Percentiles rank a stretch among this genome's conserved stretches.
phyloP scores from a whole-genome alignment of 2,329 filamentous ascomycete species.

The Pseudomassariella vexata region DNA sequence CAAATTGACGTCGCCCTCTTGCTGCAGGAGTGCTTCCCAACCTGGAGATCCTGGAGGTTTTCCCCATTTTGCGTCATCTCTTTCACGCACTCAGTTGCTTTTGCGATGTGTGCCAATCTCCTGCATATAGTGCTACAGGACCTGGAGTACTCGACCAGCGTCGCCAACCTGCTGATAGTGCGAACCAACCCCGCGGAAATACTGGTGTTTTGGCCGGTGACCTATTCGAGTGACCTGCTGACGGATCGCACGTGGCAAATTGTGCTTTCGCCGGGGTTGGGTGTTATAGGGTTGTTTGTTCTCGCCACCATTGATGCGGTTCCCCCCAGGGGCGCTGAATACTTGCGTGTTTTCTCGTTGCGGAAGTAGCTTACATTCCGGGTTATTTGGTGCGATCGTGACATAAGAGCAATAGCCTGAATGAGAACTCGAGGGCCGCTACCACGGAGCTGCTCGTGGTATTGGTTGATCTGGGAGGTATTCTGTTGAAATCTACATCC shows the following conservation, averaged over 20 bases:
- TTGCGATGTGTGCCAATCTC: constrained; percentile 35
- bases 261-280: constrained; percentile 25
- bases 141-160: constrained; percentile 35
- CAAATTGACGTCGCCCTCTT: constrained; percentile 29
- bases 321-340: constrained; percentile 34
- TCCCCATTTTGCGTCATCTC: constrained; percentile 35
- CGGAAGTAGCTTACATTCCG: constrained; percentile 37
- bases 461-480: constrained; percentile 31
- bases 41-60: constrained; percentile 33
- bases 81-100: constrained; percentile 42
- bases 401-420: constrained; percentile 48
- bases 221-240: constrained; percentile 36
- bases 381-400: constrained; percentile 41
- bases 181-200: constrained; percentile 42
- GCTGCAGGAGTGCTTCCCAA: constrained; percentile 32
- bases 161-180: constrained; percentile 43
- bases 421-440: constrained; percentile 41
- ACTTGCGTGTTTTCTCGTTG: constrained; percentile 44
- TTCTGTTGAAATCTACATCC: constrained; percentile 35
- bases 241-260: constrained; percentile 41
- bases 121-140: constrained; percentile 39
- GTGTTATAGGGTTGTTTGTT: constrained; percentile 36
- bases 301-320: constrained; percentile 36
- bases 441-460: constrained; percentile 41
- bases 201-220: constrained; percentile 35